Percentiles rank a stretch among this genome's conserved stretches.
These are phyloP conservation scores for Zygosaccharomyces bisporus DNA, from an alignment of 805 yeast genomes.

Conservation along the genomic window DNA sequence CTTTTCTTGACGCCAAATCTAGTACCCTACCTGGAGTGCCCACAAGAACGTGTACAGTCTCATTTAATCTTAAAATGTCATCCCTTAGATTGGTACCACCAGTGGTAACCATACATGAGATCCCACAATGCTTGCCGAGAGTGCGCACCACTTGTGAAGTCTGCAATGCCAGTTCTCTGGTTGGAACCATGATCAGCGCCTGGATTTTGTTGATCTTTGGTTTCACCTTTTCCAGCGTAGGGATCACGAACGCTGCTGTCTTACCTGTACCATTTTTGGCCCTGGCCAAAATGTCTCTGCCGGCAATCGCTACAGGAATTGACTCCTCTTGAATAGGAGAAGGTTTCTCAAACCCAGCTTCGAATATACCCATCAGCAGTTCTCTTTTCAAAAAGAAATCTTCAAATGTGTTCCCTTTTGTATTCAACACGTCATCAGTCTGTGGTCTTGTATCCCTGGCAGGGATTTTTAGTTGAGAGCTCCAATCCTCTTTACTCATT, in stretches of 20 bases:
- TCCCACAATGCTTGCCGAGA: slow-evolving; percentile 86
- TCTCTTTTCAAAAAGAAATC: slow-evolving; percentile 90
- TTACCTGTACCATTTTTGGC: slow-evolving; percentile 99
- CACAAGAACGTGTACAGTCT: slow-evolving; percentile 88
- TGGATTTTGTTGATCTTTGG: slow-evolving; percentile 83
- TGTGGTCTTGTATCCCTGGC: slow-evolving; percentile 89
- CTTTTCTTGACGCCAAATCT: slow-evolving; percentile 82
- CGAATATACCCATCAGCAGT: slow-evolving; percentile 95
- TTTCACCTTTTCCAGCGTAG: slow-evolving; percentile 83
- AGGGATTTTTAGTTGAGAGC: slow-evolving; percentile 68
- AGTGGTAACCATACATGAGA: slow-evolving; percentile 95
- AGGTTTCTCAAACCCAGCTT: slow-evolving; percentile 97
- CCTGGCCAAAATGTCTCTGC: slow-evolving; percentile 93
- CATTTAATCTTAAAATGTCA: slow-evolving; percentile 88
- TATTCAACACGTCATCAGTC: slow-evolving; percentile 90
- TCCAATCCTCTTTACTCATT: slow-evolving; percentile 50
- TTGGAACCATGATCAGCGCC: slow-evolving; percentile 90
- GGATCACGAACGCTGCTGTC: slow-evolving; percentile 95
- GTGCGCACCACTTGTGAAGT: slow-evolving; percentile 97
- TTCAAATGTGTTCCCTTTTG: slow-evolving; percentile 88
- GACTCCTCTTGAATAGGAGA: slow-evolving; percentile 97
- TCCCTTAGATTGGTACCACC: slow-evolving; percentile 95
- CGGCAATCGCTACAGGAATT: slow-evolving; percentile 91
- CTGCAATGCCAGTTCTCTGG: slow-evolving; percentile 96
- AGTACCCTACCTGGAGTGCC: slow-evolving; percentile 98